A percentile compares a stretch with the other conserved stretches of the same genome.
Conservation (phyloP, 2,329 filamentous ascomycete genomes). For the Pseudogymnoascus sp. region DNA sequence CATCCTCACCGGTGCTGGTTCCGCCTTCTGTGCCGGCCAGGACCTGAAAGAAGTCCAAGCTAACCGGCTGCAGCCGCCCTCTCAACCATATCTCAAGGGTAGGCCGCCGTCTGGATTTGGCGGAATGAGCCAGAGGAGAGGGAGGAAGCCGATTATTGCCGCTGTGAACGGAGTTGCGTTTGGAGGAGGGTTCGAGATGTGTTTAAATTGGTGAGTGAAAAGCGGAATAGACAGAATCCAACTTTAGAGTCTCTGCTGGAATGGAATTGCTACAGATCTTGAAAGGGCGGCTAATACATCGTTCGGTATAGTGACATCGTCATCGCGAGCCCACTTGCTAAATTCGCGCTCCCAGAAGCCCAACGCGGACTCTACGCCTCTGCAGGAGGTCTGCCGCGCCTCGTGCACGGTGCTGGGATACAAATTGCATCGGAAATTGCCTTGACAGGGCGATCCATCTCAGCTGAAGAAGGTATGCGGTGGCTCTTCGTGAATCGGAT, state of each 20-base stretch:
- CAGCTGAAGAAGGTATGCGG: slow-evolving; percentile 25
- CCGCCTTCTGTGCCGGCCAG: slow-evolving; percentile 48
- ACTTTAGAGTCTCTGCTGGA: neutral
- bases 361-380: slow-evolving; percentile 50
- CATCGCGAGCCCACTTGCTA: slow-evolving; percentile 44
- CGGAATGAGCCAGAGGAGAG: slow-evolving; percentile 46
- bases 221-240: neutral
- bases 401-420: slow-evolving; percentile 28
- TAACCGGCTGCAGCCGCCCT: slow-evolving; percentile 16
- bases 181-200: slow-evolving; percentile 51
- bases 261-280: neutral
- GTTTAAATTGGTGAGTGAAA: slow-evolving; percentile 42
- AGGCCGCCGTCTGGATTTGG: slow-evolving; percentile 44
- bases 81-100: slow-evolving; percentile 25
- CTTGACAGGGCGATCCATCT: slow-evolving; percentile 24
- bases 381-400: slow-evolving; percentile 41
- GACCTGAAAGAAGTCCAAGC: slow-evolving; percentile 36
- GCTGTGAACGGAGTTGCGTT: slow-evolving; percentile 52
- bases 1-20: slow-evolving; percentile 45
- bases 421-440: slow-evolving; percentile 29
- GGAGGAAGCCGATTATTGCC: slow-evolving; percentile 54
- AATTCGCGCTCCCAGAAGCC: slow-evolving; percentile 51
- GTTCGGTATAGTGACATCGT: slow-evolving; percentile 45
- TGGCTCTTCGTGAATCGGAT: slow-evolving; percentile 24
- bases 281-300: slow-evolving; percentile 22